Conservation (phyloP, 1,139 yeast species). For the Kodamaea anthophila region DNA sequence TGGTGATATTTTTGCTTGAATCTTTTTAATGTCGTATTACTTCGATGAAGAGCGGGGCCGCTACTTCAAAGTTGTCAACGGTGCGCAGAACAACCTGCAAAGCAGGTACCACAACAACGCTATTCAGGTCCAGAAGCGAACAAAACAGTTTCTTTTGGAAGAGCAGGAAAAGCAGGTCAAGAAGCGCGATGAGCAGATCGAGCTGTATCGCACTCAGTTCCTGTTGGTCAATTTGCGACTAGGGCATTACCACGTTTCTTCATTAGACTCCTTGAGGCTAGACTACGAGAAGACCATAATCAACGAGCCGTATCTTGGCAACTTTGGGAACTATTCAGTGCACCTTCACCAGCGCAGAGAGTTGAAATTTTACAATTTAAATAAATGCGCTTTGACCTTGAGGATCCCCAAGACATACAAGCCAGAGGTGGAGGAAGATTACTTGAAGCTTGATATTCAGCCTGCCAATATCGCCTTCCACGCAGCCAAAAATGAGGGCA, state of each 20-base stretch:
- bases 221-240: no score
- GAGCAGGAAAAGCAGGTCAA: slow-evolving; percentile 11
- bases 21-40: slow-evolving; percentile 19
- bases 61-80: slow-evolving; percentile 42
- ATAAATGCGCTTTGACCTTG: slow-evolving; percentile 1
- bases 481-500: slow-evolving; percentile 1
- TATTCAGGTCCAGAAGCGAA: slow-evolving; percentile 26
- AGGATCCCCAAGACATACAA: slow-evolving; percentile 4
- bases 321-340: slow-evolving; percentile 6
- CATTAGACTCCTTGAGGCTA: slow-evolving; percentile 4
- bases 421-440: slow-evolving; percentile 2
- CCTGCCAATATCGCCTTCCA: slow-evolving; percentile 2
- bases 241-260: no score
- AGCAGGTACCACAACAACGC: slow-evolving; percentile 29
- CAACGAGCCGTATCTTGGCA: slow-evolving; percentile 3
- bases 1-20: not conserved
- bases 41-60: slow-evolving; percentile 36
- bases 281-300: slow-evolving; percentile 2
- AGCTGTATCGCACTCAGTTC: no score
- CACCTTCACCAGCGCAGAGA: slow-evolving; percentile 4
- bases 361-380: slow-evolving; percentile 4
- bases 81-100: slow-evolving; percentile 17
- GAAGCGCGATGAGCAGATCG: no score
- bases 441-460: slow-evolving; percentile 4
- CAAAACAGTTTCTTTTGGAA: slow-evolving; percentile 11